Base-by-base conservation (phyloP, 2,329 filamentous ascomycete genomes). In the Aspergillus transmontanensis region DNA sequence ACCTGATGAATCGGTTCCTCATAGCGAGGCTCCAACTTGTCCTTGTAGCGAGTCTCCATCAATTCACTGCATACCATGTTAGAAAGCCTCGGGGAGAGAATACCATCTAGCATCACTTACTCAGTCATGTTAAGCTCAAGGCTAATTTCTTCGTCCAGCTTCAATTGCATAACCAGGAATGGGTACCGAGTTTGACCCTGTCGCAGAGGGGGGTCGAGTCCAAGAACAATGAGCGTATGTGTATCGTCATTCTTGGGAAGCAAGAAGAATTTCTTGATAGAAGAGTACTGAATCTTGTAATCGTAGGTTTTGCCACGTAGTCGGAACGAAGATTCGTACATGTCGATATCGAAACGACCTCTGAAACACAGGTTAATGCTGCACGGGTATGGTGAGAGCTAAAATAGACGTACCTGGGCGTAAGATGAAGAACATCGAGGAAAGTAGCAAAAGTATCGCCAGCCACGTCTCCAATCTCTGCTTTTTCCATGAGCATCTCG, bases 311-410 rank as follows among this genome's bases (percentile, higher is more conserved):
- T 99, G 74, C 95, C 95, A 69, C 95, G 94, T 66, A 99, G 86
- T 66, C 95, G 91, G 86, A 99, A 98, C 2, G 95, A 98, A 19
- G 89, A 90, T 79, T 98, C 95, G 86, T 99, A 99, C 91, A 99
- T 97, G 79, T 99, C 95, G 81, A 99, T 97, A 78, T 98, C 95
- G 85, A 99, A 99, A 70, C 95, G 94, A 78, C 95, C 96, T 91
- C 95, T 94, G 80, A 65, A 66, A 57, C 46, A 57, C 62, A 26
- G 23, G 48, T 72, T 59, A 73, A 65, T 39, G 67, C n/a, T 41
- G 36, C 6, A 34, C 23, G 32, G 57, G 21, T 34, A 28, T 73
- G 74, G 39, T 4, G 11, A 30, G 19, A 39, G 30, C 11, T 4
- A 45, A 11, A 5, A 6, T 28, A 50, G 39, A 71, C 81, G 64